Evolutionary conservation across 2,329 filamentous ascomycete species (phyloP).

Genomic region (Trichothecium roseum): DNA sequence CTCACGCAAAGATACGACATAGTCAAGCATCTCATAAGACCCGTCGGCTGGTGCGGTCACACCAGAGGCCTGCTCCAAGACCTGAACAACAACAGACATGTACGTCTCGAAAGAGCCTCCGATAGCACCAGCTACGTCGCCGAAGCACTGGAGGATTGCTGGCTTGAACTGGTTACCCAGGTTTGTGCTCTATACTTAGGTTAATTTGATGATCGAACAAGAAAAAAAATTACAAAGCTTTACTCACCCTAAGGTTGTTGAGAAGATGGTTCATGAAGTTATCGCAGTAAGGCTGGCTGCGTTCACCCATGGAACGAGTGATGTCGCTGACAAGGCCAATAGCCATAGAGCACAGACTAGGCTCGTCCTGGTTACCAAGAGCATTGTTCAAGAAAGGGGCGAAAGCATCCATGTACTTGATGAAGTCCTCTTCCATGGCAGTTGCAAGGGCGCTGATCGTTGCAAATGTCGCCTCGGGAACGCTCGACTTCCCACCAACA

Average conservation of each 20-base stretch:
- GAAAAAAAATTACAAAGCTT: constrained; percentile 15
- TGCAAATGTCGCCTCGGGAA: constrained; percentile 88
- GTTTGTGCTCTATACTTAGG: constrained; percentile 53
- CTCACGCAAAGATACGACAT: constrained; percentile 87
- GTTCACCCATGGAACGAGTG: constrained; percentile 79
- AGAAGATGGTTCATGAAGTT: constrained; percentile 97
- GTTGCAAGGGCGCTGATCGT: constrained; percentile 87
- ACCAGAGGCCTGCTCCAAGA: constrained; percentile 82
- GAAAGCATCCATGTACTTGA: constrained; percentile 97
- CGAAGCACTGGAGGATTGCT: constrained; percentile 94
- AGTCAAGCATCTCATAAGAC: constrained; percentile 93
- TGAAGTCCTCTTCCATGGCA: constrained; percentile 83
- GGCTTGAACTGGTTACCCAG: constrained; percentile 96
- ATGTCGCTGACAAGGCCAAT: constrained; percentile 97
- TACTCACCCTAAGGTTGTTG: constrained; percentile 71
- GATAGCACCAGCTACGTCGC: constrained; percentile 93
- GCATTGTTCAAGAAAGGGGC: constrained; percentile 87
- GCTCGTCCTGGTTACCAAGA: constrained; percentile 90
- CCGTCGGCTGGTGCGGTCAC: constrained; percentile 72
- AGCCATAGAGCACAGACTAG: constrained; percentile 88
- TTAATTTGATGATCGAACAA: not conserved
- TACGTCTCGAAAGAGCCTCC: constrained; percentile 88
- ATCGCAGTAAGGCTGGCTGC: constrained; percentile 91
- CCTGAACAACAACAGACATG: constrained; percentile 81
- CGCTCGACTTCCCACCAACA: constrained; percentile 76